Conservation (phyloP, 192 early-diverging fungal species). For the Neocallimastix lanati region DNA sequence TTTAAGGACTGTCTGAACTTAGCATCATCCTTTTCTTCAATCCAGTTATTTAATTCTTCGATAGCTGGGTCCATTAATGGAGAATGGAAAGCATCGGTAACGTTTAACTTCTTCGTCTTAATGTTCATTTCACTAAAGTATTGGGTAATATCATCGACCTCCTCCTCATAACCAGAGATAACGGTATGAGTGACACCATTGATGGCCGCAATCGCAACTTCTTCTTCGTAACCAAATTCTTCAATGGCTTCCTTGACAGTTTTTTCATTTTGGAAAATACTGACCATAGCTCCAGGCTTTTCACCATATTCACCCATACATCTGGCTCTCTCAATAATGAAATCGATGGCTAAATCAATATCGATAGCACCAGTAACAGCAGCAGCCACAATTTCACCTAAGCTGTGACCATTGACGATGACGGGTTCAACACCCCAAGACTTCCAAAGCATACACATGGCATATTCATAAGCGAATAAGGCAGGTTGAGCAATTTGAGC, state of each 20-base stretch:
- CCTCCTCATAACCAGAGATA: conserved; percentile 4
- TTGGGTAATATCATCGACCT: conserved; percentile 6
- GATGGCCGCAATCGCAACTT: conserved; percentile 6
- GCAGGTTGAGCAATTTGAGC: neutral
- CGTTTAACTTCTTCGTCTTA: conserved; percentile 8
- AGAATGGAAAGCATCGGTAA: conserved; percentile 11
- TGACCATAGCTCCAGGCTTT: conserved; percentile 11
- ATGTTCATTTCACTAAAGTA: conserved; percentile 3
- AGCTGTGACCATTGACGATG: conserved; percentile 7
- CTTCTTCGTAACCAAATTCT: neutral
- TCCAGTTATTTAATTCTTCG: neutral
- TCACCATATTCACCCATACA: conserved; percentile 4
- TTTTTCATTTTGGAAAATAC: neutral
- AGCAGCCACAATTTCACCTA: conserved; percentile 12
- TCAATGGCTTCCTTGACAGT: neutral
- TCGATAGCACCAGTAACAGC: conserved; percentile 7
- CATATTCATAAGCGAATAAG: neutral
- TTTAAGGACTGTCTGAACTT: neutral
- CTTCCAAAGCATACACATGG: conserved; percentile 9
- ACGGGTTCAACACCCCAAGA: conserved; percentile 3
- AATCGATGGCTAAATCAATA: conserved; percentile 4
- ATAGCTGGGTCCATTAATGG: conserved; percentile 6
- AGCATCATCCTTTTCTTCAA: neutral
- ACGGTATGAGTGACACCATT: conserved; percentile 11
- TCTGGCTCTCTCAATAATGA: conserved; percentile 11